A percentile compares a stretch with the other conserved stretches of the same genome.
phyloP scores from a whole-genome alignment of 495 filamentous ascomycete species.

The Chaetomium cochliodes region DNA sequence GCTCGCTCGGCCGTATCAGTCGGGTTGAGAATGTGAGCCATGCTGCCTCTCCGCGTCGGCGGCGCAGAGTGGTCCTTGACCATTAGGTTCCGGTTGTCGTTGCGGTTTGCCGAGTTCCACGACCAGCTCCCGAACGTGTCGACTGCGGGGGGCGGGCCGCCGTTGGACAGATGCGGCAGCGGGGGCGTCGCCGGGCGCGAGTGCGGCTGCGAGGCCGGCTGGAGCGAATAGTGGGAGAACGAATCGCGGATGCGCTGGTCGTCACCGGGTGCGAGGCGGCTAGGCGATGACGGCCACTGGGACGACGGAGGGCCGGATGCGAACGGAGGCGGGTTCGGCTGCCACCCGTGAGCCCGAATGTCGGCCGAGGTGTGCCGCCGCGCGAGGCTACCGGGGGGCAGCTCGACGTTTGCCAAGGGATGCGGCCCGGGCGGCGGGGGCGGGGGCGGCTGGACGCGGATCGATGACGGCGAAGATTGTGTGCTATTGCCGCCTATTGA shows the following conservation, averaged over 20 bases:
- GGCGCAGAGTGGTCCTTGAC: constrained; percentile 56
- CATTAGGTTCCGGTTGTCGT: constrained; percentile 43
- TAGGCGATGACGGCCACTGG: constrained; percentile 87
- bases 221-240: constrained; percentile 78
- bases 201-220: constrained; percentile 51
- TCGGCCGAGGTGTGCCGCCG: constrained; percentile 94
- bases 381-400: constrained; percentile 72
- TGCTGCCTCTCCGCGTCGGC: constrained; percentile 57
- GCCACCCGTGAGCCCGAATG: constrained; percentile 89
- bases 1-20: constrained; percentile 48
- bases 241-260: constrained; percentile 81
- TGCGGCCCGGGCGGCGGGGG: constrained; percentile 69
- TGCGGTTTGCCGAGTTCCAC: constrained; percentile 49
- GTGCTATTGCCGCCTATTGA: constrained; percentile 65
- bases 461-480: constrained; percentile 69
- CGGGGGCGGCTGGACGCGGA: constrained; percentile 61
- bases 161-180: constrained; percentile 46
- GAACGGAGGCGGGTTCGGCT: constrained; percentile 65
- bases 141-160: constrained; percentile 24
- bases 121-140: constrained; percentile 55
- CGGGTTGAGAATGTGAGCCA: constrained; percentile 72
- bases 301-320: constrained; percentile 66
- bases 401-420: constrained; percentile 70
- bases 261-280: constrained; percentile 54
- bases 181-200: constrained; percentile 77